Base-by-base conservation (phyloP, 192 early-diverging fungal genomes). In the Coemansia sp. region DNA sequence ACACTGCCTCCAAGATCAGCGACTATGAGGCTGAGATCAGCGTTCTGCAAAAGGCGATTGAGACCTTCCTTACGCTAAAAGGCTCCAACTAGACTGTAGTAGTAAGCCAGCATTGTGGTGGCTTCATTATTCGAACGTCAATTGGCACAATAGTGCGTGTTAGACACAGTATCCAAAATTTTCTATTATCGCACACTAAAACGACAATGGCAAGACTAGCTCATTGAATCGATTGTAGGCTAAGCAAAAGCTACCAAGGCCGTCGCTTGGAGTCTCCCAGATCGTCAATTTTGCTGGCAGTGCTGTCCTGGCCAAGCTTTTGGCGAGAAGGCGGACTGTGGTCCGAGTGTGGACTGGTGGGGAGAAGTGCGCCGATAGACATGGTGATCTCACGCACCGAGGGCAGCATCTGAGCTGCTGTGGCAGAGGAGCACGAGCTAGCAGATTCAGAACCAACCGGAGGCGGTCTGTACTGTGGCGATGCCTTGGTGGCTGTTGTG, bases 1-100 rank as follows among this genome's bases (percentile, higher is more conserved):
- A 73, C 17, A 90, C 92, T 71, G 81, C 81, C 14, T 62, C 63
- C 57, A 93, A 93, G 85, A 71, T 90, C 48, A 85, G 84, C 69
- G 82, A 80, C 22, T 88, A 84, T 54, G 84, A 90, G 39, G 83
- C 87, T 4, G 93, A 94, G 79, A 86, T 94, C 56, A 87, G 84
- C 22, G 85, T 87, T 9, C 68, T 94, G 53, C 68, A 71, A 21
- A 68, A 72, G 34, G 83, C 86, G 17, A 89, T 89, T 34, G 70
- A 87, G 65, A 87, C 87, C 58, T 91, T 94, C 68, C 73, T 88
- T 60, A 79, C 77, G 22, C 79, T 88, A 48, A 84, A 86, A 67
- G 81, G 61, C 42, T 52, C 60, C 17, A 42, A 79, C 33, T 72
- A 63, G 48, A 44, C 41, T 43, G 15, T 9, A 56, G 32, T 56